phyloP scores from a whole-genome alignment of 2,329 filamentous ascomycete genomes.

The Phoma sp. region DNA sequence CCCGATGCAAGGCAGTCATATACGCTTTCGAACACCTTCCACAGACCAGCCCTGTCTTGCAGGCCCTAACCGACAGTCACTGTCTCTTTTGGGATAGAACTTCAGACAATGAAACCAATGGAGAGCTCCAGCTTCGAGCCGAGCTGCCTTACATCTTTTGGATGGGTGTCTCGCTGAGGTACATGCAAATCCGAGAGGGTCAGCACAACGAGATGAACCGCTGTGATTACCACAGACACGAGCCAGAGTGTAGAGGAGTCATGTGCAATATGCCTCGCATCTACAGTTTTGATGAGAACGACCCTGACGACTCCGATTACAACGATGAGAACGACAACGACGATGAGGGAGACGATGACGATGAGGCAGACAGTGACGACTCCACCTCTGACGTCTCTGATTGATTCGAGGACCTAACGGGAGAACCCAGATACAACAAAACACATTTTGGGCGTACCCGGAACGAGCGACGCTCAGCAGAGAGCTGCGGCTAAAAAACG shows the following conservation, averaged over 20 bases:
- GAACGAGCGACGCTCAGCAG: no score
- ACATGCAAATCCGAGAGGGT: not conserved
- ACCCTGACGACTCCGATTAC: no score
- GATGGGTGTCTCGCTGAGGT: constrained; percentile 3
- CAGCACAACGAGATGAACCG: not conserved
- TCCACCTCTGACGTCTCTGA: no score
- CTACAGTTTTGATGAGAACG: no score
- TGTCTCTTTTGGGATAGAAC: not conserved
- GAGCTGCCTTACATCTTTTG: constrained; percentile 9
- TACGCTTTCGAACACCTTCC: constrained; percentile 17
- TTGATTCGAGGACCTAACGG: no score
- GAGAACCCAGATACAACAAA: no score
- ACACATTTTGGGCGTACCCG: no score
- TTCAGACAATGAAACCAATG: not conserved
- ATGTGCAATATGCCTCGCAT: not conserved
- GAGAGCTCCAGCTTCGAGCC: not conserved
- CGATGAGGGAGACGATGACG: no score
- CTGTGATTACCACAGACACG: constrained; percentile 17
- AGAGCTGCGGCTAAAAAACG: no score
- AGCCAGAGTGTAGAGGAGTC: not conserved
- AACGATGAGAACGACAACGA: no score
- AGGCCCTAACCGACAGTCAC: constrained; percentile 16
- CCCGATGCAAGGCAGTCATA: constrained; percentile 4
- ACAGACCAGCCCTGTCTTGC: constrained; percentile 4
- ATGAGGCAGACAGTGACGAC: no score